A percentile compares a stretch with the other conserved stretches of the same genome.
Conservation (phyloP, 2,329 filamentous ascomycete genomes). For the Byssothecium circinans region DNA sequence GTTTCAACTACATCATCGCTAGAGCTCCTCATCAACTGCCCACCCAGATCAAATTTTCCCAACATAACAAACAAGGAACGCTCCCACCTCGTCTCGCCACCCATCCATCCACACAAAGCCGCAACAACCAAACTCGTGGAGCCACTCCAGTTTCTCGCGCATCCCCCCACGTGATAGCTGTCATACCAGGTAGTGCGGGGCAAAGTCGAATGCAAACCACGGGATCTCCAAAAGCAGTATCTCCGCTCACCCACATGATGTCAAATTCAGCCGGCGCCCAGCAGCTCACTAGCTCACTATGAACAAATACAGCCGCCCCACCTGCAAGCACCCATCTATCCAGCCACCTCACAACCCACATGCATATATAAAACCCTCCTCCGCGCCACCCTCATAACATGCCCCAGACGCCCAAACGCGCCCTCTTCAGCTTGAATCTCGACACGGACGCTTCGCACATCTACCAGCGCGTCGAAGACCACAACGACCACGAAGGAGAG, state of each 20-base stretch:
- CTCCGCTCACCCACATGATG: conserved; percentile 1
- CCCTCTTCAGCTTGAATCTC: conserved; percentile 44
- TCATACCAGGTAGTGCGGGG: no score
- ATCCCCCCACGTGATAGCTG: no score
- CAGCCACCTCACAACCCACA: conserved; percentile 11
- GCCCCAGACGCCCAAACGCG: conserved; percentile 31
- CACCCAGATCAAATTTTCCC: no score
- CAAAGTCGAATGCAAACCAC: neutral
- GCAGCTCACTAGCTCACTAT: no score
- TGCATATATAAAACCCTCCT: conserved; percentile 15
- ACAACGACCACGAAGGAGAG: conserved; percentile 23
- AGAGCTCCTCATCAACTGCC: no score
- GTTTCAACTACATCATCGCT: no score
- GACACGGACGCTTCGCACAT: conserved; percentile 45
- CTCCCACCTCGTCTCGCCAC: no score
- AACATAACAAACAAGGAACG: no score
- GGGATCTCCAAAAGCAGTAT: conserved; percentile 1
- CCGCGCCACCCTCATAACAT: conserved; percentile 15
- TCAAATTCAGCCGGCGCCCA: conserved; percentile 5
- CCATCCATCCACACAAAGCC: no score
- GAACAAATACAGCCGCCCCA: neutral
- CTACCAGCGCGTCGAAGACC: conserved; percentile 41
- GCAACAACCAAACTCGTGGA: no score
- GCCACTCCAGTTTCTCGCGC: no score
- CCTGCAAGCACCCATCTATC: conserved; percentile 2